Evolutionary conservation across 352 stramenopile species (phyloP).

Genomic region (Phytopythium sindhum): DNA sequence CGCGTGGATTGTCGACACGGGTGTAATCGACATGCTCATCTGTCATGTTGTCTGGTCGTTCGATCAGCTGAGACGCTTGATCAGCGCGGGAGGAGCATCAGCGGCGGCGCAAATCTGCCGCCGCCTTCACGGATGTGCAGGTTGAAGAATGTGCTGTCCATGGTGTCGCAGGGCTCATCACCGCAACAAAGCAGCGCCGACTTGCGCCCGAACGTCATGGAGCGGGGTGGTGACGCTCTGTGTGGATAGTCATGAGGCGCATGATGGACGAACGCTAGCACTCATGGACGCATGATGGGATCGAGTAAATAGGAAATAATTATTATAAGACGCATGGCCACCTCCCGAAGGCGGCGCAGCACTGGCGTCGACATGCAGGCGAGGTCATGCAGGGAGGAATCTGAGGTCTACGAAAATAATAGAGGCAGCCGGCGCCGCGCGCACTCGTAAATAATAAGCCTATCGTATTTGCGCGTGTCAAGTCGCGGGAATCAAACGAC

Average conservation of each 20-base stretch:
- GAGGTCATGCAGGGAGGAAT: not conserved
- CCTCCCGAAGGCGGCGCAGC: too few relatives aligned
- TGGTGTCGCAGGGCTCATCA: not conserved
- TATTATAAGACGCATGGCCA: not conserved
- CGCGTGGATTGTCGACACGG: too few relatives aligned
- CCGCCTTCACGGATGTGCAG: not conserved
- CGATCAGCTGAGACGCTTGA: too few relatives aligned
- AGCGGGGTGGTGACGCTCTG: too few relatives aligned
- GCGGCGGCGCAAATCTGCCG: too few relatives aligned
- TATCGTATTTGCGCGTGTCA: constrained; percentile 2
- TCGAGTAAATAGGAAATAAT: constrained; percentile 7
- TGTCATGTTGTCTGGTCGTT: too few relatives aligned
- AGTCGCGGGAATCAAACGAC: not conserved
- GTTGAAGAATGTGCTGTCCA: not conserved
- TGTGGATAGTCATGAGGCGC: not conserved
- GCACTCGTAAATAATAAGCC: constrained; percentile 5
- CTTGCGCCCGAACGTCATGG: too few relatives aligned
- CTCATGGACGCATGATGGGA: not conserved
- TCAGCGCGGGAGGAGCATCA: too few relatives aligned
- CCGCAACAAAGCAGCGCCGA: too few relatives aligned
- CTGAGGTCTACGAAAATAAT: not conserved
- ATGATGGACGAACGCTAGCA: too few relatives aligned
- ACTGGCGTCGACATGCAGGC: not conserved
- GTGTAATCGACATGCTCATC: not conserved
- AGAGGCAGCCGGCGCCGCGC: not conserved